phyloP scores from a whole-genome alignment of 176 grass and related monocot species.

The Aegilops umbellulata region DNA sequence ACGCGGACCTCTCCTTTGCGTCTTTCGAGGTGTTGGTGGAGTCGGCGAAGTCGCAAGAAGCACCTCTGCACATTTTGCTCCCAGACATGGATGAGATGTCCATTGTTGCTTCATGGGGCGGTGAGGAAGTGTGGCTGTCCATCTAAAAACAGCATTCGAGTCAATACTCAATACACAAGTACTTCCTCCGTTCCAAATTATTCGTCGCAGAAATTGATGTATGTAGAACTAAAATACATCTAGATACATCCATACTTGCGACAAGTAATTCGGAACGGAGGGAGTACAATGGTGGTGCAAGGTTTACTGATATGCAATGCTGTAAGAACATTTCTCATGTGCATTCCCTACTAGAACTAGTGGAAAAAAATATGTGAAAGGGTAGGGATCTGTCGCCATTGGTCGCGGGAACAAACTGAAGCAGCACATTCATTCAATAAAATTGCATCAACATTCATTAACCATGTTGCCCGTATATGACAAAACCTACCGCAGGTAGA shows the following conservation, averaged over 20 bases:
- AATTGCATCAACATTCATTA: not conserved
- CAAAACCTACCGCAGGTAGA: not conserved
- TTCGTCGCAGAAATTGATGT: too few relatives aligned
- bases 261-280: too few relatives aligned
- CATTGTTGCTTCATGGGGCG: slow-evolving; percentile 54
- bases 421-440: not conserved
- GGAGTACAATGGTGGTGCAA: not conserved
- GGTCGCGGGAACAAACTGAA: not conserved
- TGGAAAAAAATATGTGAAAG: too few relatives aligned
- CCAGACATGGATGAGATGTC: slow-evolving; percentile 46
- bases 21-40: slow-evolving; percentile 50
- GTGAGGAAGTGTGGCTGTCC: slow-evolving; percentile 42
- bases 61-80: slow-evolving; percentile 69
- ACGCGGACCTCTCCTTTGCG: slow-evolving; percentile 60
- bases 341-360: not conserved
- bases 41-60: slow-evolving; percentile 68
- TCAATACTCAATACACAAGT: too few relatives aligned
- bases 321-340: not conserved
- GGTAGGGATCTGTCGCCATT: too few relatives aligned
- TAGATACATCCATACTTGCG: too few relatives aligned
- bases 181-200: too few relatives aligned
- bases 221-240: too few relatives aligned
- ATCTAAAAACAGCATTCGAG: slow-evolving; percentile 54
- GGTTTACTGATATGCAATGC: not conserved
- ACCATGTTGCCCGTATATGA: not conserved